A percentile compares a stretch with the other conserved stretches of the same genome.
Evolutionary conservation across 73 alveolate genomes (phyloP).

Genomic region (Tetrahymena elliotti): DNA sequence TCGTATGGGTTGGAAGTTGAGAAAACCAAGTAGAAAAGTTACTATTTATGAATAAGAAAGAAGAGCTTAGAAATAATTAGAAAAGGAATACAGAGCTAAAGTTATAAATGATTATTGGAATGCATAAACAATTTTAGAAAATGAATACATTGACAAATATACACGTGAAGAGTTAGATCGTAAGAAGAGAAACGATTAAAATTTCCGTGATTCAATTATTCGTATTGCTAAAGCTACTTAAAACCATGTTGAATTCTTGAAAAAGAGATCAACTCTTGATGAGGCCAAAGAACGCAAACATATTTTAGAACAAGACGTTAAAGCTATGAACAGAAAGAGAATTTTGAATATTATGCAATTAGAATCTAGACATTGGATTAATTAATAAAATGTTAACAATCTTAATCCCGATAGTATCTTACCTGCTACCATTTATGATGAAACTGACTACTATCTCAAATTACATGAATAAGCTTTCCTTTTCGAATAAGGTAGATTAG

Average conservation of each 20-base stretch:
- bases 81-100: background rate
- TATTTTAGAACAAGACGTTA: background rate
- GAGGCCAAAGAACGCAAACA: background rate
- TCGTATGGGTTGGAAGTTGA: background rate
- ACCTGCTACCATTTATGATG: background rate
- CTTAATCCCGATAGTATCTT: background rate
- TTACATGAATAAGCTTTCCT: background rate
- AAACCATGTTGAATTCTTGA: background rate
- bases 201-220: background rate
- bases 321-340: background rate
- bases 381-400: background rate
- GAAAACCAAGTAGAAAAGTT: background rate
- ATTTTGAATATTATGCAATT: background rate
- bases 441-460: background rate
- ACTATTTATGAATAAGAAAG: background rate
- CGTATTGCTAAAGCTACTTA: background rate
- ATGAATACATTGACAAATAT: background rate
- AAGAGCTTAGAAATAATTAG: background rate
- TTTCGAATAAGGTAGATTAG: background rate
- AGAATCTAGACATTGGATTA: background rate
- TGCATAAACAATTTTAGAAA: background rate
- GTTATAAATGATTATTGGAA: background rate
- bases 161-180: background rate
- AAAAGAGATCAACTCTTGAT: background rate
- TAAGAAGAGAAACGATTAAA: background rate